Evolutionary conservation across 345 rosid species (phyloP).

Genomic region (Brassica cretica): DNA sequence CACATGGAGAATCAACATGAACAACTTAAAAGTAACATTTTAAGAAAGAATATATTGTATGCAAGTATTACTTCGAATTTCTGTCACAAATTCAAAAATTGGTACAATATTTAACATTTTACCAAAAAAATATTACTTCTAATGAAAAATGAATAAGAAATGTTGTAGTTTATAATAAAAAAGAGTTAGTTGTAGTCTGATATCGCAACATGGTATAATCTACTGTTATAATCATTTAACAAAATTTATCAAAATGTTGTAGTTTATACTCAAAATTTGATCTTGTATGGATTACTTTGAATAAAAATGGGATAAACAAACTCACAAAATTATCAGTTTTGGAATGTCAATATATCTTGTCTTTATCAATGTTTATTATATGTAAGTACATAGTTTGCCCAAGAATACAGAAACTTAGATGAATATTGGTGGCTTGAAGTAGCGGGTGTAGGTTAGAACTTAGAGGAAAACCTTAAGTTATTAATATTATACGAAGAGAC

Average conservation of each 20-base stretch:
- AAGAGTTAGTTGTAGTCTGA: too few species aligned
- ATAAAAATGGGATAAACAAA: not conserved
- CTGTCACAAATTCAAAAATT: too few species aligned
- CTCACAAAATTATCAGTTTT: not conserved
- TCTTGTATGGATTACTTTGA: not conserved
- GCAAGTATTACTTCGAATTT: too few species aligned
- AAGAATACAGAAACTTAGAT: slow-evolving; percentile 36
- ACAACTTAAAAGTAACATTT: not conserved
- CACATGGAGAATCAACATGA: not conserved
- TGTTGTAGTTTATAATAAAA: not conserved
- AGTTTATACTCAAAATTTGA: not conserved
- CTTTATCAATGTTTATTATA: not conserved
- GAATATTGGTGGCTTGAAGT: slow-evolving; percentile 46
- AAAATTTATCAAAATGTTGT: not conserved
- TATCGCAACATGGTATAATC: too few species aligned
- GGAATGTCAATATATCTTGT: not conserved
- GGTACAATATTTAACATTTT: too few species aligned
- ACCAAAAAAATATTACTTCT: too few species aligned
- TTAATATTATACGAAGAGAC: slow-evolving; percentile 36
- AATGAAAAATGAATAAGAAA: too few species aligned
- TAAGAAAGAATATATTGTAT: not conserved
- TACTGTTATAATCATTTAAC: not conserved
- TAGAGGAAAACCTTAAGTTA: slow-evolving; percentile 48
- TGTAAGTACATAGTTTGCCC: slow-evolving; percentile 14
- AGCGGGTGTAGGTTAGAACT: slow-evolving; percentile 58